Percentiles rank a stretch among this genome's conserved stretches.
Conservation (phyloP, 768 basidiomycete species). For the Leccinum variicolor region DNA sequence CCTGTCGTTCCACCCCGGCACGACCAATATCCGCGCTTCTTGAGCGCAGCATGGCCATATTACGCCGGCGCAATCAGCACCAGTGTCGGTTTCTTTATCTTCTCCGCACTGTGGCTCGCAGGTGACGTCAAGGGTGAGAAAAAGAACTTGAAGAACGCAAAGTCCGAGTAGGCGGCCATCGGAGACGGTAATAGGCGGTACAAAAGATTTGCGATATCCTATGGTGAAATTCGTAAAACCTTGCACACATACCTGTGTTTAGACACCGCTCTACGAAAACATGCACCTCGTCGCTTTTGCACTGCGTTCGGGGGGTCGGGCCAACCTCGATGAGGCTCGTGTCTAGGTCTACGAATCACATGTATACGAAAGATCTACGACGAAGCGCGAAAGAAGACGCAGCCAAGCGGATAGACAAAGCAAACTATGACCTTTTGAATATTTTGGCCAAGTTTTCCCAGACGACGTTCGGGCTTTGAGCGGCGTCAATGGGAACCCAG, state of each 20-base stretch:
- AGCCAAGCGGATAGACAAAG: background rate
- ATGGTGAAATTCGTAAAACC: constrained; percentile 7
- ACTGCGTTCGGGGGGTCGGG: background rate
- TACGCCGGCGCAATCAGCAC: constrained; percentile 91
- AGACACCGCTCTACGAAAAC: constrained; percentile 5
- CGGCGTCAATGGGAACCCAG: constrained; percentile 90
- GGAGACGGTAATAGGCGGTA: background rate
- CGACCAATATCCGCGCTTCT: constrained; percentile 93
- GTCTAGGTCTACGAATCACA: constrained; percentile 19
- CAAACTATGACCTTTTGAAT: constrained; percentile 40
- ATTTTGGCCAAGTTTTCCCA: constrained; percentile 79
- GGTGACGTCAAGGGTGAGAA: constrained; percentile 69
- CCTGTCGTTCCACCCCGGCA: constrained; percentile 92
- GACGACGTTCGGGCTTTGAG: constrained; percentile 88
- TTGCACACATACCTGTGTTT: constrained; percentile 22
- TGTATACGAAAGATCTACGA: constrained; percentile 27
- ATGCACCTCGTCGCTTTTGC: constrained; percentile 1
- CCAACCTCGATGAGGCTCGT: constrained; percentile 1
- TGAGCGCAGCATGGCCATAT: constrained; percentile 95
- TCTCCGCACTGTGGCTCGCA: constrained; percentile 83
- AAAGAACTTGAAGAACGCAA: constrained; percentile 40
- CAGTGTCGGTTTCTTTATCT: constrained; percentile 78
- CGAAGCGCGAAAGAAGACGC: background rate
- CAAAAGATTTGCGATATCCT: constrained; percentile 7
- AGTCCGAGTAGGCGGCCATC: constrained; percentile 25